Conservation (phyloP, 2,329 filamentous ascomycete species). For the Penicillium sp. region DNA sequence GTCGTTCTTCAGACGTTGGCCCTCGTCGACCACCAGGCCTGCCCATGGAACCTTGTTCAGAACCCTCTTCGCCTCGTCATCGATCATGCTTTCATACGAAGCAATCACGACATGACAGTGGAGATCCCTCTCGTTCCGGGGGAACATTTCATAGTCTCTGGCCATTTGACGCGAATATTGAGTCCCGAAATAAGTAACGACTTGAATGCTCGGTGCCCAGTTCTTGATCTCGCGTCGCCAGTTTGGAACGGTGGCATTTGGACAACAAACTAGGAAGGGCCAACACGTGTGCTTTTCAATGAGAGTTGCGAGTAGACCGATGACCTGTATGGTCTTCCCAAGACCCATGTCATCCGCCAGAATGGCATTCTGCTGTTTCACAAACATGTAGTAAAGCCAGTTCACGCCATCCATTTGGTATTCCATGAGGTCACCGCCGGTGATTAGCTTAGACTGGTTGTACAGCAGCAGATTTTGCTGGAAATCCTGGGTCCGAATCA, state of each 20-base stretch:
- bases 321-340: slow-evolving; percentile 92
- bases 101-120: slow-evolving; percentile 89
- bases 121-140: slow-evolving; percentile 56
- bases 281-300: slow-evolving; percentile 68
- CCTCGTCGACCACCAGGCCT: slow-evolving; percentile 88
- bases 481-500: slow-evolving; percentile 64
- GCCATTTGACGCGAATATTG: slow-evolving; percentile 68
- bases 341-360: slow-evolving; percentile 97
- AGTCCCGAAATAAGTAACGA: slow-evolving; percentile 89
- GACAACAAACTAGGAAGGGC: slow-evolving; percentile 89
- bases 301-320: slow-evolving; percentile 71
- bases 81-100: slow-evolving; percentile 83
- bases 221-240: slow-evolving; percentile 95
- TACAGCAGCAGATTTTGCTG: slow-evolving; percentile 60
- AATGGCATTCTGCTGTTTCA: slow-evolving; percentile 75
- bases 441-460: slow-evolving; percentile 67
- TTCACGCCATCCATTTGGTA: slow-evolving; percentile 93
- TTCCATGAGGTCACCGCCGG: slow-evolving; percentile 77
- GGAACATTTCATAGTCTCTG: slow-evolving; percentile 80
- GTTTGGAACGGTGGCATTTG: slow-evolving; percentile 93
- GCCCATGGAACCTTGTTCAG: slow-evolving; percentile 75
- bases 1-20: slow-evolving; percentile 92
- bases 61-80: slow-evolving; percentile 60
- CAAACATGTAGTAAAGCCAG: slow-evolving; percentile 91
- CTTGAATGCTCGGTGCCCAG: slow-evolving; percentile 79